phyloP scores from a whole-genome alignment of 164 flowering plant species.

The Taxillus chinensis region DNA sequence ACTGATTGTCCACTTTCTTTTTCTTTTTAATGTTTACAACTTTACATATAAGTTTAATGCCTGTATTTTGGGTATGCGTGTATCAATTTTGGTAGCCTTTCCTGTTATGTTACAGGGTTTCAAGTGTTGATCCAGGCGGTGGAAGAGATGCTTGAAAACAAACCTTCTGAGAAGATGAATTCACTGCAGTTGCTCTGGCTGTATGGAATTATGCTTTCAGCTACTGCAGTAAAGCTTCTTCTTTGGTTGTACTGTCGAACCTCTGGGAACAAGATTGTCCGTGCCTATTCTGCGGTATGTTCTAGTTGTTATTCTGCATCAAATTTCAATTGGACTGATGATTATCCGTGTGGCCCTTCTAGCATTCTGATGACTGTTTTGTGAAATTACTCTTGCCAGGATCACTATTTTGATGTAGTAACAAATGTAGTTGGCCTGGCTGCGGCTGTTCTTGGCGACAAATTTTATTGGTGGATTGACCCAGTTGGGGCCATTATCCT shows the following conservation, averaged over 20 bases:
- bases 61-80: too few species aligned
- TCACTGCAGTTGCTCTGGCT: constrained; percentile 59
- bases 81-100: neutral
- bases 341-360: neutral
- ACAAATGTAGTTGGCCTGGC: constrained; percentile 61
- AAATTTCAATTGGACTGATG: neutral
- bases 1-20: constrained; percentile 4
- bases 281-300: constrained; percentile 92
- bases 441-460: constrained; percentile 67
- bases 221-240: constrained; percentile 62
- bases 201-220: constrained; percentile 65
- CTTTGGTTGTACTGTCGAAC: constrained; percentile 86
- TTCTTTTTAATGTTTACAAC: too few species aligned
- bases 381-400: constrained; percentile 24
- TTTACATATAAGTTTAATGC: too few species aligned
- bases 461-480: constrained; percentile 69
- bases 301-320: neutral
- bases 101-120: constrained; percentile 46
- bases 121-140: constrained; percentile 75
- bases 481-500: constrained; percentile 62
- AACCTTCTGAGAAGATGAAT: constrained; percentile 41
- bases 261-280: constrained; percentile 76
- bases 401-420: constrained; percentile 71
- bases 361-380: neutral
- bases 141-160: constrained; percentile 51